Evolutionary conservation across 345 rosid genomes (phyloP).

Genomic region (Eucalyptus tenuipes): DNA sequence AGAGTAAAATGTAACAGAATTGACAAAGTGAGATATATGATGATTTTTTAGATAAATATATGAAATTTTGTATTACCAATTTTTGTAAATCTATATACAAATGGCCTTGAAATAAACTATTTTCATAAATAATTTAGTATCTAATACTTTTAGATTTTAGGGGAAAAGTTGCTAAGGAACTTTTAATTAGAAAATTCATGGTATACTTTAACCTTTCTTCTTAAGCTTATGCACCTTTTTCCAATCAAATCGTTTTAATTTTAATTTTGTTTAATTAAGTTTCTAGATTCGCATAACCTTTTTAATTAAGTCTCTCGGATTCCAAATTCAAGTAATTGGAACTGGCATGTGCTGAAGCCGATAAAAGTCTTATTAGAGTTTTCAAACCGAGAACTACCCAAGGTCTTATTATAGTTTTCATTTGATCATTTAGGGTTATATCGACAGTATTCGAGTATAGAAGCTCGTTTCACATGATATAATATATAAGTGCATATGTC

Average conservation of each 20-base stretch:
- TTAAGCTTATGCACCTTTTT: not conserved
- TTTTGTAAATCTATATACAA: not conserved
- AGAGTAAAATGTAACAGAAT: not conserved
- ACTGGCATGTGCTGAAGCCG: fast-evolving
- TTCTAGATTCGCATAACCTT: not conserved
- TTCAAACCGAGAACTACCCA: not conserved
- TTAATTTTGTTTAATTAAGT: not conserved
- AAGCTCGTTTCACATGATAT: not conserved
- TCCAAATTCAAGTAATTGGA: not conserved
- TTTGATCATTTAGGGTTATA: not conserved
- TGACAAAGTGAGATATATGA: not conserved
- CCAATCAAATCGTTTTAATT: not conserved
- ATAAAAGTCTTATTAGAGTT: not conserved
- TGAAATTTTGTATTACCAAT: not conserved
- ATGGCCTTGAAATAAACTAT: not conserved
- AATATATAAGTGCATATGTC: not conserved
- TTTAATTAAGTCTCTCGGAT: not conserved
- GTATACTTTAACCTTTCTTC: not conserved
- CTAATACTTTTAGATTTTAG: not conserved
- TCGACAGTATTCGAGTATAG: not conserved
- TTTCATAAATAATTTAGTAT: not conserved
- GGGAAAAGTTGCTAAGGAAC: not conserved
- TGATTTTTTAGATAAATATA: not conserved
- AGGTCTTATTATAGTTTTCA: not conserved
- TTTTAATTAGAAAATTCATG: not conserved